Conservation (phyloP, 2,329 filamentous ascomycete species). For the Zarea fungicola region DNA sequence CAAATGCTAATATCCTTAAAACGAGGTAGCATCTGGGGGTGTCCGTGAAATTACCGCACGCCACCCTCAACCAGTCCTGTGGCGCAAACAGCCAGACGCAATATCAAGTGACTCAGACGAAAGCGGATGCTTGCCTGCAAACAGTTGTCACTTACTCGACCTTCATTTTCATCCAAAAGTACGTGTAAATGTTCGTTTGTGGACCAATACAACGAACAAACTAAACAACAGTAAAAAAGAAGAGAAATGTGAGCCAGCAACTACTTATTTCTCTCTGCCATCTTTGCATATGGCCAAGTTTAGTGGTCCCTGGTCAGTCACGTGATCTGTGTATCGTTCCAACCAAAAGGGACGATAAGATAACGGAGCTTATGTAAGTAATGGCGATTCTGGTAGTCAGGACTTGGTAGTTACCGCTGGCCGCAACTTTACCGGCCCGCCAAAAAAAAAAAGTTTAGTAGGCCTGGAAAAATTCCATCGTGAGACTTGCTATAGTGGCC, state of each 20-base stretch:
- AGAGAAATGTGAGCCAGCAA: neutral
- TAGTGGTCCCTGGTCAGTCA: too few species aligned
- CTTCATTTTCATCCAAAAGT: too few species aligned
- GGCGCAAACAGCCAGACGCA: conserved; percentile 10
- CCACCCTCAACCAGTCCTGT: conserved; percentile 11
- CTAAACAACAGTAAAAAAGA: too few species aligned
- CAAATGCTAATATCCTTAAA: conserved; percentile 6
- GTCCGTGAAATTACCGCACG: conserved; percentile 13
- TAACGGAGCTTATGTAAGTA: conserved; percentile 12
- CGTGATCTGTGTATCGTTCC: neutral
- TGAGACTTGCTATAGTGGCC: neutral
- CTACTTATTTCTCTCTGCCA: too few species aligned
- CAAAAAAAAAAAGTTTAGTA: conserved; percentile 18
- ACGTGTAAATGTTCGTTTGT: too few species aligned
- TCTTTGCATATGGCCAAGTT: too few species aligned
- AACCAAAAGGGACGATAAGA: neutral
- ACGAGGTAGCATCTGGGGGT: conserved; percentile 10
- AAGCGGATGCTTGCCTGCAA: conserved; percentile 11
- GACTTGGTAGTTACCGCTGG: neutral
- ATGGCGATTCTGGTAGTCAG: neutral
- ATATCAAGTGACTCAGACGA: conserved; percentile 11
- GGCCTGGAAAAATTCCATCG: conserved; percentile 12
- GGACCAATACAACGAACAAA: too few species aligned
- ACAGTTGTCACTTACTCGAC: too few species aligned
- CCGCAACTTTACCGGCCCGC: conserved; percentile 8